Evolutionary conservation across 768 basidiomycete genomes (phyloP).

Genomic region (Russula brevipes): DNA sequence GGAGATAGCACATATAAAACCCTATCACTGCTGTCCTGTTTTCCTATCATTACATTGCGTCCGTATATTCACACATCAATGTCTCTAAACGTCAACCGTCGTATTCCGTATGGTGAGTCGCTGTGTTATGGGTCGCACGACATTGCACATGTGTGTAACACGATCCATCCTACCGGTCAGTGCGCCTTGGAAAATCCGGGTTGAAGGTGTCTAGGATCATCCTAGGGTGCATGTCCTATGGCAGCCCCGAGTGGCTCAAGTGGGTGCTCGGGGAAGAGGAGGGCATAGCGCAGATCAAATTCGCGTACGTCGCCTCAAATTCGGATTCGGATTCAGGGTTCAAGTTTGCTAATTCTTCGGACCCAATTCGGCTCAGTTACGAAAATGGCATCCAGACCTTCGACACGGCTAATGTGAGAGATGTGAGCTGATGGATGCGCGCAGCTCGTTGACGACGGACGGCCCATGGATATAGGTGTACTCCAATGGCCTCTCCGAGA

Average conservation of each 20-base stretch:
- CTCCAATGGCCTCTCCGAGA: constrained; percentile 40
- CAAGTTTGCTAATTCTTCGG: neutral
- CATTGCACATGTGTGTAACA: neutral
- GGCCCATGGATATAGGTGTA: constrained; percentile 29
- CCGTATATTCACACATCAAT: neutral
- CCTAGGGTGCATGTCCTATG: constrained; percentile 36
- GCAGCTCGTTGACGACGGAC: too few species aligned
- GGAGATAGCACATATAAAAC: neutral
- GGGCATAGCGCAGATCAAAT: constrained; percentile 38
- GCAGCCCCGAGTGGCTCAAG: constrained; percentile 30
- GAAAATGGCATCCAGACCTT: constrained; percentile 41
- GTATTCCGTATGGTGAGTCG: constrained; percentile 16
- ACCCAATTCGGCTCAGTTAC: constrained; percentile 29
- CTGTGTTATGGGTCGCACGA: too few species aligned
- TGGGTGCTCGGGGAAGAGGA: constrained; percentile 39
- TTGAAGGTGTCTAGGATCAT: constrained; percentile 33
- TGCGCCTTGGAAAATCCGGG: constrained; percentile 31
- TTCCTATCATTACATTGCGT: neutral
- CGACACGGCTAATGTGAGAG: constrained; percentile 34
- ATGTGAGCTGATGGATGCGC: neutral
- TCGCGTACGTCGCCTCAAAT: constrained; percentile 32
- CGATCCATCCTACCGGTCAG: constrained; percentile 7
- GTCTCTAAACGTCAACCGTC: constrained; percentile 11
- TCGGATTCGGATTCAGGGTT: neutral
- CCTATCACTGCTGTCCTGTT: neutral